phyloP scores from a whole-genome alignment of 805 yeast genomes.

The Candida qinlingensis region DNA sequence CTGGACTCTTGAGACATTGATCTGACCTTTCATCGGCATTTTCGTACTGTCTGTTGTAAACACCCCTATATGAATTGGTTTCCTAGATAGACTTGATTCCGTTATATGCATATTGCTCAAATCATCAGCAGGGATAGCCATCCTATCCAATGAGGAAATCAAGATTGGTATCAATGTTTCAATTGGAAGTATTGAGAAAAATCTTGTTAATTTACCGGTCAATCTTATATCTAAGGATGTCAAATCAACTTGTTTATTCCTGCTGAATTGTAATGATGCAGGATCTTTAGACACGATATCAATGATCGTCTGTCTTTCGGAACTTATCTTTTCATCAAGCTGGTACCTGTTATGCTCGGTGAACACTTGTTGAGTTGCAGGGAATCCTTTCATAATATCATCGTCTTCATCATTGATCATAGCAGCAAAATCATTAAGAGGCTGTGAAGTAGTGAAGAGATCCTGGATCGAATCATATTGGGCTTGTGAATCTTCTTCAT shows the following conservation, averaged over 20 bases:
- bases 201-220: conserved; percentile 44
- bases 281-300: conserved; percentile 44
- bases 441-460: conserved; percentile 40
- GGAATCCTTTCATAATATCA: conserved; percentile 11
- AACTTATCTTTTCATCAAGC: conserved; percentile 19
- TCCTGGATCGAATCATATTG: conserved; percentile 19
- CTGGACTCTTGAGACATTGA: conserved; percentile 37
- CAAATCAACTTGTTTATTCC: conserved; percentile 8
- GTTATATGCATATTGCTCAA: conserved; percentile 13
- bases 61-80: conserved; percentile 21
- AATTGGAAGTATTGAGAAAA: conserved; percentile 41
- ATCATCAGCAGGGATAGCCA: conserved; percentile 33
- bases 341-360: conserved; percentile 32
- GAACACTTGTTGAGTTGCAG: conserved; percentile 39
- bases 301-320: conserved; percentile 29
- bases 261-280: conserved; percentile 42
- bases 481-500: conserved; percentile 19
- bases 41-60: conserved; percentile 41
- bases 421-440: conserved; percentile 36
- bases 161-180: conserved; percentile 39
- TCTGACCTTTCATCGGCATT: conserved; percentile 40
- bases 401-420: conserved; percentile 35
- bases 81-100: conserved; percentile 2
- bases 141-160: conserved; percentile 35
- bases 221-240: conserved; percentile 21